phyloP scores from a whole-genome alignment of 495 filamentous ascomycete species.

The Parachaetomium inaequale region DNA sequence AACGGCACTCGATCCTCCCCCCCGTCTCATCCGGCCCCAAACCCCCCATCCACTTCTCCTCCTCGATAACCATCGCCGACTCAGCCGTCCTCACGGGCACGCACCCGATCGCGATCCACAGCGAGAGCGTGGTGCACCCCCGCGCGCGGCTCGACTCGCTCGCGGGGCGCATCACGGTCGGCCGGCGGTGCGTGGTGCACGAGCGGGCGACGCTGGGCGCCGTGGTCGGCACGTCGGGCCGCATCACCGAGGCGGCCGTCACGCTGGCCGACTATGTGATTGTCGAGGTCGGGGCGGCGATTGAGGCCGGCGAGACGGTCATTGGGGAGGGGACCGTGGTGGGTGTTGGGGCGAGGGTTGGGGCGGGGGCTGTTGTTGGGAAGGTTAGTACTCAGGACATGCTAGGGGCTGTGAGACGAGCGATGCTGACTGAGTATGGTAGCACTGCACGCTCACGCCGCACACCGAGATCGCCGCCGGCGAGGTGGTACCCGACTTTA shows the following conservation, averaged over 20 bases:
- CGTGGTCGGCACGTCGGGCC: slow-evolving; percentile 25
- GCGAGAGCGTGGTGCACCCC: slow-evolving; percentile 77
- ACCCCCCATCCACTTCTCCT: slow-evolving; percentile 67
- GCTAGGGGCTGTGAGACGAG: not conserved
- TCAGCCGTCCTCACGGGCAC: slow-evolving; percentile 68
- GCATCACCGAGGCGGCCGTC: slow-evolving; percentile 37
- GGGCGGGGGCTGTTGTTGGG: slow-evolving; percentile 60
- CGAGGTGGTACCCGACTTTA: slow-evolving; percentile 59
- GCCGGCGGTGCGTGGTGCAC: slow-evolving; percentile 68
- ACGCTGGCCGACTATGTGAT: slow-evolving; percentile 55
- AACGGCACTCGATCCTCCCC: slow-evolving; percentile 51
- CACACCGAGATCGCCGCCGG: slow-evolving; percentile 49
- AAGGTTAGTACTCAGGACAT: slow-evolving; percentile 45
- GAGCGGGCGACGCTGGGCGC: slow-evolving; percentile 65
- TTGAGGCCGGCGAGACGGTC: slow-evolving; percentile 56
- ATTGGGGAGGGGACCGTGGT: slow-evolving; percentile 62
- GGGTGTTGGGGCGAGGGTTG: slow-evolving; percentile 58
- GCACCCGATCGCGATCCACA: slow-evolving; percentile 65
- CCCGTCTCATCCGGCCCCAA: slow-evolving; percentile 47
- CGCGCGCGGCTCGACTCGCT: slow-evolving; percentile 66
- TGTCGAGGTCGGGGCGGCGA: slow-evolving; percentile 57
- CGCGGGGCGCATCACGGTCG: slow-evolving; percentile 67
- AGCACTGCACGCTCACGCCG: slow-evolving; percentile 55
- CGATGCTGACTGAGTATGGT: slow-evolving; percentile 8
- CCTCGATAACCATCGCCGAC: slow-evolving; percentile 69